Conservation (phyloP, 2,329 filamentous ascomycete genomes). For the Trichoderma koningii region DNA sequence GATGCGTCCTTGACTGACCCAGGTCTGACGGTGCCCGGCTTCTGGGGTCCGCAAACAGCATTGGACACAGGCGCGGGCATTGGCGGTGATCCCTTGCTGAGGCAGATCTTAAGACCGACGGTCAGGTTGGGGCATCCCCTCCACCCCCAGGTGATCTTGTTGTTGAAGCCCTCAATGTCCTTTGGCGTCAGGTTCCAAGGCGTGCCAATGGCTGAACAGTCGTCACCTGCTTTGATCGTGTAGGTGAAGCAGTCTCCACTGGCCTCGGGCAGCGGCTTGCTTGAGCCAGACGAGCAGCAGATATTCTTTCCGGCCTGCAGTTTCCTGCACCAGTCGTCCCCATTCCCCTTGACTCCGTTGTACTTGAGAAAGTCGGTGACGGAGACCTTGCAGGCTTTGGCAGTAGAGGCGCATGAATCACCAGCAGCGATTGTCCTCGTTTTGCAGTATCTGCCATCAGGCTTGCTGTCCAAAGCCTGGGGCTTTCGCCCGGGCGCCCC, state of each 20-base stretch:
- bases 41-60: slow-evolving; percentile 33
- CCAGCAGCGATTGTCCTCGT: background rate
- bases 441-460: background rate
- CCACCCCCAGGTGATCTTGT: slow-evolving; percentile 35
- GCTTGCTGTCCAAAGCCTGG: background rate
- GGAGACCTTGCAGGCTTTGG: background rate
- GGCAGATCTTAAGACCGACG: slow-evolving; percentile 30
- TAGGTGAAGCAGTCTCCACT: slow-evolving; percentile 44
- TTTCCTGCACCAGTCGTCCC: slow-evolving; percentile 36
- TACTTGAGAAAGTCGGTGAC: slow-evolving; percentile 35
- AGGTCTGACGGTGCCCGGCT: slow-evolving; percentile 31
- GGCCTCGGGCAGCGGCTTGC: slow-evolving; percentile 38
- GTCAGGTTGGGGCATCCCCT: slow-evolving; percentile 30
- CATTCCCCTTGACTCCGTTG: slow-evolving; percentile 38
- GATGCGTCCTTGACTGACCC: slow-evolving; percentile 24
- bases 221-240: slow-evolving; percentile 37
- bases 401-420: background rate
- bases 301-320: slow-evolving; percentile 41
- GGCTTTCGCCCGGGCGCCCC: no score
- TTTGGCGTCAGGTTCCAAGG: slow-evolving; percentile 28
- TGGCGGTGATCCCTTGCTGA: slow-evolving; percentile 32
- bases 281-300: slow-evolving; percentile 42
- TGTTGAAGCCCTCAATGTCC: slow-evolving; percentile 32
- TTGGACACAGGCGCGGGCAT: slow-evolving; percentile 31
- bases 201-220: slow-evolving; percentile 38